Percentiles rank a stretch among this genome's conserved stretches.
Conservation (phyloP, 371 early-diverging fungal species). For the Mucor racemosus region DNA sequence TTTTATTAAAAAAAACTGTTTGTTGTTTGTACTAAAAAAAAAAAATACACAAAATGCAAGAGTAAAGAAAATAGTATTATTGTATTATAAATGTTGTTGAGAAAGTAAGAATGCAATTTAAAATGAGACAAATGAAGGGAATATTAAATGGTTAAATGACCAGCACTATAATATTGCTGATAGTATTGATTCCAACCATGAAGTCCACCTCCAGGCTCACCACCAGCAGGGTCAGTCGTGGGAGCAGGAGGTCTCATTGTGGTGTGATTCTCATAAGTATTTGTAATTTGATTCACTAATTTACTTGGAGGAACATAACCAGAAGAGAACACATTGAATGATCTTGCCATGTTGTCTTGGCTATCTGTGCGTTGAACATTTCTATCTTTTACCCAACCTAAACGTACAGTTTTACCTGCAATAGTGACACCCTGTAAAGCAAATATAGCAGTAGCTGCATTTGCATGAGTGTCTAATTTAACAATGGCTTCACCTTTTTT, state of each 20-base stretch:
- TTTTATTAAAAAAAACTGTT: not conserved
- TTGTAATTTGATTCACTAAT: constrained; percentile 19
- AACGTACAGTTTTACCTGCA: constrained; percentile 74
- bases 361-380: constrained; percentile 16
- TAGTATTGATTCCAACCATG: constrained; percentile 33
- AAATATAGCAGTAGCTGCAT: constrained; percentile 85
- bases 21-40: not conserved
- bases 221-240: constrained; percentile 14
- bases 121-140: constrained; percentile 2
- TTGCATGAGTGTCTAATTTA: constrained; percentile 83
- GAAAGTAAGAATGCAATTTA: not conserved
- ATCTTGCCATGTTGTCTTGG: constrained; percentile 19
- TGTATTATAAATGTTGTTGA: not conserved
- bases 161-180: constrained; percentile 28
- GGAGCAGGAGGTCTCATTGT: constrained; percentile 31
- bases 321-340: constrained; percentile 25
- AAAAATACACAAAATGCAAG: constrained; percentile 9
- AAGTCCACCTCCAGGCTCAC: constrained; percentile 16
- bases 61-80: not conserved
- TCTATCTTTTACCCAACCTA: constrained; percentile 89
- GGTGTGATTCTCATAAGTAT: constrained; percentile 19
- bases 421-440: constrained; percentile 74
- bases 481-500: constrained; percentile 85
- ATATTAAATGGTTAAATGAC: constrained; percentile 22
- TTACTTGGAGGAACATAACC: constrained; percentile 20